Conservation (phyloP, 768 basidiomycete species). For the Scleroderma bovista region DNA sequence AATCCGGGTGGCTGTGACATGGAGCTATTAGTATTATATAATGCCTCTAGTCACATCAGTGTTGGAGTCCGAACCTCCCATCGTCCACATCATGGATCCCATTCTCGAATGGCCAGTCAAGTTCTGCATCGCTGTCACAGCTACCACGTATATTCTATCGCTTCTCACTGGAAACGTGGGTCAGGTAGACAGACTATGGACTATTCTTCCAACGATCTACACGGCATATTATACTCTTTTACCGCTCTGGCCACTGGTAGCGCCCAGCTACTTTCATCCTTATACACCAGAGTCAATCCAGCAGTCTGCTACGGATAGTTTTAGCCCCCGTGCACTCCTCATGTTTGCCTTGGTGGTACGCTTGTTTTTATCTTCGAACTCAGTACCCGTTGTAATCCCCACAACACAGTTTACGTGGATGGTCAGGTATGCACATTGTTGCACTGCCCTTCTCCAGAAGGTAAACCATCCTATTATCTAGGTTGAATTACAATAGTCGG, state of each 20-base stretch:
- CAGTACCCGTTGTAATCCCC: not conserved
- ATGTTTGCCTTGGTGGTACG: constrained; percentile 67
- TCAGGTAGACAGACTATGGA: constrained; percentile 82
- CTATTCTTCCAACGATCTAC: constrained; percentile 78
- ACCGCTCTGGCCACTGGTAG: constrained; percentile 47
- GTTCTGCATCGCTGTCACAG: constrained; percentile 48
- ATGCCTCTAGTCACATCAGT: too few species aligned
- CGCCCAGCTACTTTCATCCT: constrained; percentile 41
- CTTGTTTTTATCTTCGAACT: not conserved
- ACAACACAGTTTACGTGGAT: constrained; percentile 47
- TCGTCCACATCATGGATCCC: constrained; percentile 16
- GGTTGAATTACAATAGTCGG: constrained; percentile 78
- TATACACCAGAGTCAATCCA: constrained; percentile 47
- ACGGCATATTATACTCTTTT: constrained; percentile 76
- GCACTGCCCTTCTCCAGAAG: not conserved
- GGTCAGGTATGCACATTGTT: constrained; percentile 38
- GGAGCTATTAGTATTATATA: too few species aligned
- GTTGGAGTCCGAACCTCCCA: too few species aligned
- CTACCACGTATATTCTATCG: constrained; percentile 51
- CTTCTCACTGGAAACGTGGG: constrained; percentile 74
- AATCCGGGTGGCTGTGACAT: not conserved
- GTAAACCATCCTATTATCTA: constrained; percentile 12
- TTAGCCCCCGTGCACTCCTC: constrained; percentile 66
- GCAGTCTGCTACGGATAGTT: constrained; percentile 33
- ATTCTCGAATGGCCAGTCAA: constrained; percentile 57